Base-by-base conservation (phyloP, 129 eudicot genomes). In the Flaveria robusta region DNA sequence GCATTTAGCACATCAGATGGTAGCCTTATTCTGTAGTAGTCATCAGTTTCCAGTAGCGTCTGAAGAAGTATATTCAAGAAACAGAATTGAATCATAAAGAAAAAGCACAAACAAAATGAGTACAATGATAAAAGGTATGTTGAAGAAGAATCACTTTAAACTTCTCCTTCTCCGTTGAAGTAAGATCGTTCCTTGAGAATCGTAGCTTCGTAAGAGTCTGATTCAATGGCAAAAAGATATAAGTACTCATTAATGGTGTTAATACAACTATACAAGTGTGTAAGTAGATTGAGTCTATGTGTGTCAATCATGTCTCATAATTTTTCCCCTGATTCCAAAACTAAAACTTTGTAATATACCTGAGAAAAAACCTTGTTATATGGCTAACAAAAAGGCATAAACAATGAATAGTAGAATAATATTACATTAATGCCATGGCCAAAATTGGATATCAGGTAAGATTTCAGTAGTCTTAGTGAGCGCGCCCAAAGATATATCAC, bases 171-270 rank as follows among this genome's bases (percentile, higher is more conserved):
- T 93, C 97, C 60, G 83, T 69, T 70, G 80, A 87, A 69, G 85
- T 85, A 54, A 93, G 87, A 71, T 77, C 89, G 59, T 81, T 84
- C 80, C 98, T 88, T 56, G 97, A 88, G 77, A 93, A 88, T 37
- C 98, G 88, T 72, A 93, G 91, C 86, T 93, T 93, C 13, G 98
- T 93, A 37, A 93, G 93, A 47, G 93, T 91, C 98, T 93, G 96
- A 64, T 31, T 31, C 47, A 59, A 55, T 26, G 64, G 49, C 58
- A 47, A 83, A 67, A 52, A 73, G 67, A 58, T 45, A 47, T 63
- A 72, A 76, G 79, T 45, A 19, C 56, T 27, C 29, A 14, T 31
- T 29, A 31, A 43, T 24, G 27, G 46, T 51, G 74, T 47, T 45
- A 72, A 45, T 65, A 49, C 15, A 55, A 42, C 29, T 41, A 49